phyloP scores from a whole-genome alignment of 2,329 filamentous ascomycete species.

The Penicillium sp. region DNA sequence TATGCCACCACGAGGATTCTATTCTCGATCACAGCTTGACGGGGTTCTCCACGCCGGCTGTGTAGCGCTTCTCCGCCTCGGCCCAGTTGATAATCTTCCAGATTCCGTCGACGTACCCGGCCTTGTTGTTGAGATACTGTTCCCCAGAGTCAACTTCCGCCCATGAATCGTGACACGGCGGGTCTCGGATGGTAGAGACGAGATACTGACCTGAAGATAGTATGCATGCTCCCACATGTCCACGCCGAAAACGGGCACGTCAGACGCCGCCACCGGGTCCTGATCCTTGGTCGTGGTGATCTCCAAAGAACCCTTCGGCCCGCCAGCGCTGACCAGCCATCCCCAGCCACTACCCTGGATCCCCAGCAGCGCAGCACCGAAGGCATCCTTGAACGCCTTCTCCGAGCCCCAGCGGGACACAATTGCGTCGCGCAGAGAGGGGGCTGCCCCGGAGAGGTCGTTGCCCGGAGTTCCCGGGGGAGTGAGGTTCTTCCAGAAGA shows the following conservation, averaged over 20 bases:
- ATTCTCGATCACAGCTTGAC: conserved; percentile 26
- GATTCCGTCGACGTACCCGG: conserved; percentile 82
- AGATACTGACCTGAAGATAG: conserved; percentile 65
- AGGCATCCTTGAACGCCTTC: conserved; percentile 62
- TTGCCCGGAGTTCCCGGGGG: conserved; percentile 60
- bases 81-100: conserved; percentile 96
- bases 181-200: neutral
- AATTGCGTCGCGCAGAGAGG: conserved; percentile 61
- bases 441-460: conserved; percentile 53
- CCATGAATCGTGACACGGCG: too few species aligned
- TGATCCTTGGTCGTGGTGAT: conserved; percentile 85
- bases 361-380: conserved; percentile 63
- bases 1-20: too few species aligned
- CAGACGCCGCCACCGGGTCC: conserved; percentile 73
- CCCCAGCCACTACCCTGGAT: conserved; percentile 87
- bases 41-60: conserved; percentile 26
- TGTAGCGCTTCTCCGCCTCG: conserved; percentile 68
- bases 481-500: conserved; percentile 84
- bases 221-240: conserved; percentile 97
- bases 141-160: neutral
- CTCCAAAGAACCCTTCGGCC: conserved; percentile 57
- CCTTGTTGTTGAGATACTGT: conserved; percentile 89
- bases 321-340: conserved; percentile 70
- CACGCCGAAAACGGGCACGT: conserved; percentile 73
- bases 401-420: conserved; percentile 65